Evolutionary conservation across 768 basidiomycete species (phyloP).

Genomic region (Lactarius vividus): DNA sequence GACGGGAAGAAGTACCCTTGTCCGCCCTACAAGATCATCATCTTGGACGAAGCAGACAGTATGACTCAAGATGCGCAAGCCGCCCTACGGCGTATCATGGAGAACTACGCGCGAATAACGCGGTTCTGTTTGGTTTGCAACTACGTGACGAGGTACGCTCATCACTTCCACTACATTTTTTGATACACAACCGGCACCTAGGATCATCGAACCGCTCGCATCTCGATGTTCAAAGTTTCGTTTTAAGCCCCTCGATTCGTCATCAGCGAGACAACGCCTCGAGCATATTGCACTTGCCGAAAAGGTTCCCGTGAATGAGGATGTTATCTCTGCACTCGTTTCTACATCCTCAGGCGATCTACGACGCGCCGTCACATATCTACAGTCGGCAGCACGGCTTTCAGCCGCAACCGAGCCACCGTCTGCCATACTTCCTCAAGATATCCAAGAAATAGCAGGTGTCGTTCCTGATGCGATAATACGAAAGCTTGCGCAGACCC

Average conservation of each 20-base stretch:
- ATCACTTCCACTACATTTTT: not conserved
- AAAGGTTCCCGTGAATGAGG: constrained; percentile 51
- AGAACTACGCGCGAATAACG: constrained; percentile 95
- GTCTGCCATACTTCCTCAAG: constrained; percentile 65
- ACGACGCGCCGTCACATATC: constrained; percentile 93
- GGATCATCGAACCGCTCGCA: constrained; percentile 97
- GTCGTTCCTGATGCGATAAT: constrained; percentile 81
- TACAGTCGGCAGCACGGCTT: constrained; percentile 92
- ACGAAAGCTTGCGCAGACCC: constrained; percentile 57
- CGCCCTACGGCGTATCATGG: constrained; percentile 97
- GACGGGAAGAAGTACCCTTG: constrained; percentile 88
- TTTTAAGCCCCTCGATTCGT: constrained; percentile 85
- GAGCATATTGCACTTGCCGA: constrained; percentile 79
- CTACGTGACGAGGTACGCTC: constrained; percentile 88
- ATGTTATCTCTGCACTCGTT: constrained; percentile 73
- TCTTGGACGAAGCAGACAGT: constrained; percentile 97
- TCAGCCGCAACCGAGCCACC: constrained; percentile 72
- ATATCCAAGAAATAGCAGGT: constrained; percentile 96
- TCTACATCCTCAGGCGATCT: constrained; percentile 86
- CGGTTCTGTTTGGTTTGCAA: constrained; percentile 98
- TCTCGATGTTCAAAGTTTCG: constrained; percentile 99
- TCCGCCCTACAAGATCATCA: constrained; percentile 98
- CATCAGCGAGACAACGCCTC: constrained; percentile 72
- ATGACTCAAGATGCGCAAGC: constrained; percentile 99
- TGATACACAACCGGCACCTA: constrained; percentile 34